Percentiles rank a stretch among this genome's conserved stretches.
These are phyloP conservation scores for Lizanozyma gosingica DNA, from an alignment of 1,139 yeast species.

Conservation along the genomic window DNA sequence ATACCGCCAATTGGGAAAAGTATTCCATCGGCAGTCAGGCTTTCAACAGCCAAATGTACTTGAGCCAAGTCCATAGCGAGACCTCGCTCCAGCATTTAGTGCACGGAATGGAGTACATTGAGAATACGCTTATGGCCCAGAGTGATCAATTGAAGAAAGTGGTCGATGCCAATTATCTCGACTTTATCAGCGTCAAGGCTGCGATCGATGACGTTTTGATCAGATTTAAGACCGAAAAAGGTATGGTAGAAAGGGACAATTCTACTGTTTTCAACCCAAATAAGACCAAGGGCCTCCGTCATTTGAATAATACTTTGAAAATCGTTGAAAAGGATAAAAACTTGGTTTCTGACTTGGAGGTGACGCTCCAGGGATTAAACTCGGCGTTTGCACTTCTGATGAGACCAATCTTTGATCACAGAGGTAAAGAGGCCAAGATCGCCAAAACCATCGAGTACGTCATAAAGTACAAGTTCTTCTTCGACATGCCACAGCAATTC, in stretches of 20 bases:
- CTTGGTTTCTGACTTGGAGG: constrained; percentile 25
- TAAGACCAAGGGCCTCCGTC: background rate
- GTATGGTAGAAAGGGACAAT: background rate
- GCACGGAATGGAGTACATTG: background rate
- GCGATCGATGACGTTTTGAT: constrained; percentile 30
- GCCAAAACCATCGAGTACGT: constrained; percentile 28
- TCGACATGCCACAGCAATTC: constrained; percentile 30
- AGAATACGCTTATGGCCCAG: background rate
- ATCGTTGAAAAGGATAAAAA: background rate
- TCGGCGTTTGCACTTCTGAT: constrained; percentile 31
- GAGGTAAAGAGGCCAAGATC: constrained; percentile 27
- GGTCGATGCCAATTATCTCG: constrained; percentile 28
- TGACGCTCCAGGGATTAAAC: constrained; percentile 31
- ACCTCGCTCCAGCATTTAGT: background rate
- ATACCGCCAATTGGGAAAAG: background rate
- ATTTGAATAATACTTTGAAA: too few species aligned
- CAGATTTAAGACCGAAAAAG: constrained; percentile 16
- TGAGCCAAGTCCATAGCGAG: background rate
- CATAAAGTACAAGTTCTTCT: constrained; percentile 23
- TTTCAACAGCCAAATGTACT: background rate
- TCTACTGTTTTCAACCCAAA: background rate
- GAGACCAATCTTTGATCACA: constrained; percentile 34
- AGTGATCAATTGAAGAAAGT: constrained; percentile 21
- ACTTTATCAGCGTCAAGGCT: constrained; percentile 30
- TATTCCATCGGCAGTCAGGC: background rate